Evolutionary conservation across 2,329 filamentous ascomycete genomes (phyloP).

Genomic region (Penicillium capsulatum): DNA sequence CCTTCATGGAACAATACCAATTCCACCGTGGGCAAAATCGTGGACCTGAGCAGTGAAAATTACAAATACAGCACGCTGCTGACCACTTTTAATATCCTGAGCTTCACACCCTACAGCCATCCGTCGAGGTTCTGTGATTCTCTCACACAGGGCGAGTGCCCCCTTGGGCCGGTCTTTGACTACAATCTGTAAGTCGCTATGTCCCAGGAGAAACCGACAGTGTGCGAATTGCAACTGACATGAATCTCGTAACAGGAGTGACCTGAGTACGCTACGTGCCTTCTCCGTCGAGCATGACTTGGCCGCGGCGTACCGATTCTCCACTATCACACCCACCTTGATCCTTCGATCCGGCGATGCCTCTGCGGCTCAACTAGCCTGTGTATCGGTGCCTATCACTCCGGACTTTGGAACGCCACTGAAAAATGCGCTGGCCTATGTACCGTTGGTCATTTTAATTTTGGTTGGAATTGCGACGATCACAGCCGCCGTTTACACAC

Average conservation of each 20-base stretch:
- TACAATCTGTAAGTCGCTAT: slow-evolving; percentile 46
- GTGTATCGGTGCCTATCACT: slow-evolving; percentile 76
- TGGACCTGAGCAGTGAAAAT: slow-evolving; percentile 55
- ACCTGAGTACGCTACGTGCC: slow-evolving; percentile 58
- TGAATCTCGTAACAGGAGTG: slow-evolving; percentile 31
- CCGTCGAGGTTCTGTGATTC: slow-evolving; percentile 63
- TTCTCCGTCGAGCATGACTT: slow-evolving; percentile 72
- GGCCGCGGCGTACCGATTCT: slow-evolving; percentile 77
- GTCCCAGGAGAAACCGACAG: not conserved
- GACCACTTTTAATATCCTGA: slow-evolving; percentile 67
- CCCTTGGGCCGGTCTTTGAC: slow-evolving; percentile 68
- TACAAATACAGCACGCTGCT: slow-evolving; percentile 69
- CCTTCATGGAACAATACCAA: slow-evolving; percentile 60
- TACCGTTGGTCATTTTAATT: slow-evolving; percentile 73
- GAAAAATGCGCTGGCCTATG: slow-evolving; percentile 64
- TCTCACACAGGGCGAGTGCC: slow-evolving; percentile 61
- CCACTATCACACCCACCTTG: slow-evolving; percentile 71
- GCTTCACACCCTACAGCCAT: slow-evolving; percentile 64
- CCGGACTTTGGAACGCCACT: slow-evolving; percentile 71
- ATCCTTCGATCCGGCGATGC: slow-evolving; percentile 70
- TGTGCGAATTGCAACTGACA: not conserved
- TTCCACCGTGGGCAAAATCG: slow-evolving; percentile 70
- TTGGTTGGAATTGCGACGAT: slow-evolving; percentile 78
- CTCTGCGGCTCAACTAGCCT: slow-evolving; percentile 63
- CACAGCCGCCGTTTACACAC: slow-evolving; percentile 80